Percentiles rank a stretch among this genome's conserved stretches.
These are phyloP conservation scores for Colletotrichum tamarilloi DNA, from an alignment of 2,329 filamentous ascomycete genomes.

Conservation along the genomic window DNA sequence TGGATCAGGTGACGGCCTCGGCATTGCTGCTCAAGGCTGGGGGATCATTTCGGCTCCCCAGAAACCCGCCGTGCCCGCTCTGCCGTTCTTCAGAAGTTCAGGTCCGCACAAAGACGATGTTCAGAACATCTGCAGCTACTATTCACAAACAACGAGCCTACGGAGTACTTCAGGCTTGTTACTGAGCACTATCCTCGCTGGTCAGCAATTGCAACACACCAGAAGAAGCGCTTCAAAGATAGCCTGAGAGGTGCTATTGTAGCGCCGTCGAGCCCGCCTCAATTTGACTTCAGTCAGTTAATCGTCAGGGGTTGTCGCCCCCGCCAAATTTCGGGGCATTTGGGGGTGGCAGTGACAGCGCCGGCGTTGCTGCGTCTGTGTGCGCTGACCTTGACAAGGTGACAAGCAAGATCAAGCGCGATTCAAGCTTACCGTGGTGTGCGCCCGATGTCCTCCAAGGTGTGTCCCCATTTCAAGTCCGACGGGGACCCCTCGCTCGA, in stretches of 20 bases:
- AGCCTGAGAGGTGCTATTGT: conserved; percentile 5
- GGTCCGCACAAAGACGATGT: background rate
- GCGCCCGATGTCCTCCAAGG: background rate
- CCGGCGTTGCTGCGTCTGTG: background rate
- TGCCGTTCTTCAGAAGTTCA: background rate
- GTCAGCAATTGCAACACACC: conserved; percentile 8
- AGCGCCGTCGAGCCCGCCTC: conserved; percentile 45
- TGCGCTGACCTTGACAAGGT: conserved; percentile 2
- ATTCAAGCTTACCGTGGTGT: conserved; percentile 27
- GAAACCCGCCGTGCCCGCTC: background rate
- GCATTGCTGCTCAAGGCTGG: conserved; percentile 11
- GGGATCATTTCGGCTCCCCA: conserved; percentile 1
- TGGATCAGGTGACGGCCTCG: conserved; percentile 12
- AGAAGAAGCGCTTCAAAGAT: conserved; percentile 2
- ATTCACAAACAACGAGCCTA: background rate
- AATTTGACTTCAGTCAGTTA: background rate
- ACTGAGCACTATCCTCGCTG: conserved; percentile 1
- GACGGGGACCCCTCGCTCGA: background rate
- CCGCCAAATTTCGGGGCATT: conserved; percentile 6
- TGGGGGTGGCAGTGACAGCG: conserved; percentile 23
- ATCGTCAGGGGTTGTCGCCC: conserved; percentile 3
- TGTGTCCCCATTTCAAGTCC: conserved; percentile 6
- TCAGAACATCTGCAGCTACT: background rate
- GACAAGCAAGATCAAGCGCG: background rate
- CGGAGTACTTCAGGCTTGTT: conserved; percentile 3